Base-by-base conservation (phyloP, 371 early-diverging fungal genomes). In the Apophysomyces elegans region DNA sequence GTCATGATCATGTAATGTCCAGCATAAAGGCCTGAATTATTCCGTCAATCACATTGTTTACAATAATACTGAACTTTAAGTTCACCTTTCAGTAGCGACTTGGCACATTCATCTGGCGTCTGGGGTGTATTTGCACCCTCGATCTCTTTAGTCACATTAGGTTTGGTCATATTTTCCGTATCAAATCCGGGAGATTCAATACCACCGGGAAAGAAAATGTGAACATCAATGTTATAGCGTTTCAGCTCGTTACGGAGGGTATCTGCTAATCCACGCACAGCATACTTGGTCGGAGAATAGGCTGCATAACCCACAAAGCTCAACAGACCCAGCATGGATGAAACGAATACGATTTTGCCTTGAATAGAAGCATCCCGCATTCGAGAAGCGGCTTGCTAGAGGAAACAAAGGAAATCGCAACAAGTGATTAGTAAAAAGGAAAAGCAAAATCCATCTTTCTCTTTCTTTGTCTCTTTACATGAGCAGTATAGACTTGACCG, bases 211-310 rank as follows among this genome's bases (percentile, higher is more conserved):
- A 89, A 91, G 65, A 91, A 95, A 62, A 94, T 87, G 61, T 93
- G 92, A 6, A 93, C 84, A 44, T 78, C 75, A 62, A 97, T 92
- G 1, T 74, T 83, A 58, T 90, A 86, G 56, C 83, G 76, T 46
- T 84, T 75, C 32, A 95, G 72, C 71, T 97, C 97, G 60, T 87
- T 84, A 5, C 93, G 84, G 16, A 95, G 76, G 0, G 83, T 74
- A 63, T 93, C 90, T 2, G 92, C 92, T 63, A 94, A 75, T 36
- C 92, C 94, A 64, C 91, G 86, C 12, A 96, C 68, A 43, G 96
- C 96, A 65, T 81, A 87, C 68, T 97, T 97, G 26, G 94, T 84
- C 9, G 96, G 94, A 3, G 91, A 65, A 73, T 97, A 97, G n/a
- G 88, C 80, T 14, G 88, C 63, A 65, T 90, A 96, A 12, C 97